phyloP scores from a whole-genome alignment of 768 basidiomycete species.

The Mrakia hoshinonis region DNA sequence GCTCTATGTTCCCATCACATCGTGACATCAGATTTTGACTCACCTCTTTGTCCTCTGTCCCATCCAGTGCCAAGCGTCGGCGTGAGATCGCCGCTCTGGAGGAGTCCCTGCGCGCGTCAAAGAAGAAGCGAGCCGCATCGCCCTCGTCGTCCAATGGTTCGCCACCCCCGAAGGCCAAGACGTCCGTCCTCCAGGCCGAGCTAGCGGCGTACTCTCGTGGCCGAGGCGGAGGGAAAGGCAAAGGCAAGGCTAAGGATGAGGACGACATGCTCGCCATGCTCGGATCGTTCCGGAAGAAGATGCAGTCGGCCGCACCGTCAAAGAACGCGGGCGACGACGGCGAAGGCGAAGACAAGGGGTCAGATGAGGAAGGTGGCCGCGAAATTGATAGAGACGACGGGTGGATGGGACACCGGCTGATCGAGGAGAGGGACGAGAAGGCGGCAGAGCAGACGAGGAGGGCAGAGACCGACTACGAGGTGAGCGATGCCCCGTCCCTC shows the following conservation, averaged over 20 bases:
- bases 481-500: not conserved
- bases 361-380: conserved; percentile 1
- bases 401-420: conserved; percentile 24
- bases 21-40: not conserved
- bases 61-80: conserved; percentile 50
- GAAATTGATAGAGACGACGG: conserved; percentile 27
- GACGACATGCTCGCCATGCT: conserved; percentile 24
- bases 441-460: conserved; percentile 14
- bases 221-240: not conserved
- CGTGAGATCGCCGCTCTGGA: conserved; percentile 54
- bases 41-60: not conserved
- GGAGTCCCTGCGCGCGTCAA: conserved; percentile 70
- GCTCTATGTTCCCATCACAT: not conserved
- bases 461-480: conserved; percentile 29
- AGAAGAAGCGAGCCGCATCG: conserved; percentile 52
- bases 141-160: conserved; percentile 34
- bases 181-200: conserved; percentile 25
- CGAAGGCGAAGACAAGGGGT: not conserved
- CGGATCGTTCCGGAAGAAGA: conserved; percentile 18
- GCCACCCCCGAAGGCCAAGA: conserved; percentile 53
- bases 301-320: conserved; percentile 5
- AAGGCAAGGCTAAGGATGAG: conserved; percentile 21
- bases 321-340: not conserved
- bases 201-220: conserved; percentile 22
- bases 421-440: conserved; percentile 16